Conservation (phyloP, 768 basidiomycete species). For the Tricholomella constricta region DNA sequence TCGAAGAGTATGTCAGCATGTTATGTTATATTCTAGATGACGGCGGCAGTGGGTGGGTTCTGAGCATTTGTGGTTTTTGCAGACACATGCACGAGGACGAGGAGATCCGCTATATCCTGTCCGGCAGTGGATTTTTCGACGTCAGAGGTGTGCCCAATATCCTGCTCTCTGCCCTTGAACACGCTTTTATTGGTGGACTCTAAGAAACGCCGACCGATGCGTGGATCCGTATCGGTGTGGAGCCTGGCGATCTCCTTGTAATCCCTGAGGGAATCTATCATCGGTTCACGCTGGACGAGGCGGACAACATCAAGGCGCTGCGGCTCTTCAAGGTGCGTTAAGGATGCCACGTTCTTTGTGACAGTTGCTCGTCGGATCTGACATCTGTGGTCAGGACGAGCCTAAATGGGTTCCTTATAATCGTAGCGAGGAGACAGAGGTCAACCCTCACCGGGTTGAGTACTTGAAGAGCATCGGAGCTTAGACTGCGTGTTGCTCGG, state of each 20-base stretch:
- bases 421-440: slow-evolving; percentile 61
- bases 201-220: slow-evolving; percentile 63
- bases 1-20: slow-evolving; percentile 63
- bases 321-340: slow-evolving; percentile 77
- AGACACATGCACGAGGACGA: slow-evolving; percentile 97
- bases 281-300: slow-evolving; percentile 86
- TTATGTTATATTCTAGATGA: background rate
- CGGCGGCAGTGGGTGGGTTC: too few species aligned
- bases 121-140: slow-evolving; percentile 92
- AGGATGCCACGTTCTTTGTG: background rate
- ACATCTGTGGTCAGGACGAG: slow-evolving; percentile 61
- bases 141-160: slow-evolving; percentile 63
- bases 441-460: slow-evolving; percentile 58
- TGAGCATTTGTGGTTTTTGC: background rate
- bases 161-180: background rate
- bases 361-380: background rate
- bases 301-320: slow-evolving; percentile 72
- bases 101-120: slow-evolving; percentile 87
- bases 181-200: background rate
- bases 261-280: slow-evolving; percentile 93
- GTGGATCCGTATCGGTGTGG: slow-evolving; percentile 83
- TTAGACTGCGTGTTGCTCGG: slow-evolving; percentile 14
- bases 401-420: slow-evolving; percentile 89
- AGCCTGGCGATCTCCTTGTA: slow-evolving; percentile 81
- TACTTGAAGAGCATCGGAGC: slow-evolving; percentile 58